Conservation (phyloP, 176 grass and related monocot species). For the Oryza meyeriana region DNA sequence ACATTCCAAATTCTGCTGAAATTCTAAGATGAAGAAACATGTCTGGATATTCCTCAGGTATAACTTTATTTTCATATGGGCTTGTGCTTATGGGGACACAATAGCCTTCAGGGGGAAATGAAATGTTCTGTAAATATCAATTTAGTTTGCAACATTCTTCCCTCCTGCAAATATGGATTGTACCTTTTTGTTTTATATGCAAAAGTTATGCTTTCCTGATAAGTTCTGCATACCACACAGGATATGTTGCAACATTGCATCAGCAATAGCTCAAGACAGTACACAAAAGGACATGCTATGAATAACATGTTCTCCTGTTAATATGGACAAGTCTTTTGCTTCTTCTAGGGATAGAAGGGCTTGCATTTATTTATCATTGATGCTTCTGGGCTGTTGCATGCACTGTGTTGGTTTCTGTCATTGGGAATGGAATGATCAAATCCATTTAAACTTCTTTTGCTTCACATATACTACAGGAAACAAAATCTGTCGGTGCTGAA, state of each 20-base stretch:
- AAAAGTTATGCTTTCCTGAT: background rate
- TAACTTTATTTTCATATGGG: background rate
- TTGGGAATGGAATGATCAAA: background rate
- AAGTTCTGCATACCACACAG: background rate
- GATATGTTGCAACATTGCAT: background rate
- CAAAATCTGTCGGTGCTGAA: slow-evolving; percentile 92
- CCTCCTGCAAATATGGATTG: background rate
- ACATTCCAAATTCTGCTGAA: background rate
- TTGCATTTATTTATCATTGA: background rate
- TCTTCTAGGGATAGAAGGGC: background rate
- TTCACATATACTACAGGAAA: slow-evolving; percentile 57
- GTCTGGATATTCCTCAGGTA: background rate
- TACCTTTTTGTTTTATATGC: background rate
- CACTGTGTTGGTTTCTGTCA: background rate
- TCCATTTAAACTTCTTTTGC: slow-evolving; percentile 21
- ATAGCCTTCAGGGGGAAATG: background rate
- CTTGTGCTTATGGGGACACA: background rate
- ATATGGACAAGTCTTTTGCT: background rate
- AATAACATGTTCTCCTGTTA: background rate
- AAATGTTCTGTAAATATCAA: background rate
- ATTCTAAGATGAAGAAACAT: background rate
- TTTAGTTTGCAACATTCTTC: background rate
- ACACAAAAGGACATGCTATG: background rate
- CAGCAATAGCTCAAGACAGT: background rate
- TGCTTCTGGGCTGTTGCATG: background rate